phyloP scores from a whole-genome alignment of 805 yeast genomes.

The Yamadazyma laniorum region DNA sequence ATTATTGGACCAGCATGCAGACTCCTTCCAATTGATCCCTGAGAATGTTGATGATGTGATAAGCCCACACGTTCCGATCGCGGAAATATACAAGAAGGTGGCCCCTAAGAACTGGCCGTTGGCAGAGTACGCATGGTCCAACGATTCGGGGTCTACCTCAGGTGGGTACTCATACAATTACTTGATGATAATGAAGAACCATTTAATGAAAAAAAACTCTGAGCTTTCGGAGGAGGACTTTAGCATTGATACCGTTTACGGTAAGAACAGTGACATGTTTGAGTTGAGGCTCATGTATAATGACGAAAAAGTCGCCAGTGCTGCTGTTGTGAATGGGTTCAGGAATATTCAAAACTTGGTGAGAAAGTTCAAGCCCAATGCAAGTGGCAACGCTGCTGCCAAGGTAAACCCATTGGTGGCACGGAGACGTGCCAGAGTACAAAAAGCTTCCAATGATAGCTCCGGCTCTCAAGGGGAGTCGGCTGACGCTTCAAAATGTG shows the following conservation, averaged over 20 bases:
- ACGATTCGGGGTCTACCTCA: slow-evolving; percentile 75
- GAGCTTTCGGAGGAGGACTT: slow-evolving; percentile 18
- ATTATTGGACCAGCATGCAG: slow-evolving; percentile 55
- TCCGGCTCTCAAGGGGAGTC: slow-evolving; percentile 17
- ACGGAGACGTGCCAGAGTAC: slow-evolving; percentile 42
- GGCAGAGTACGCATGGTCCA: slow-evolving; percentile 61
- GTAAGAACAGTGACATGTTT: slow-evolving; percentile 74
- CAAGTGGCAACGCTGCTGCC: slow-evolving; percentile 1
- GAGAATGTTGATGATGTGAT: slow-evolving; percentile 12
- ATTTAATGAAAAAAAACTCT: slow-evolving; percentile 19
- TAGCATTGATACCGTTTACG: slow-evolving; percentile 44
- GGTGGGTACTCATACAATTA: slow-evolving; percentile 88
- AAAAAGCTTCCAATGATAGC: slow-evolving; percentile 16
- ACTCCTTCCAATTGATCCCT: slow-evolving; percentile 33
- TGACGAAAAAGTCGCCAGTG: slow-evolving; percentile 45
- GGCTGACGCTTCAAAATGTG: slow-evolving; percentile 67
- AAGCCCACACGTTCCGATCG: slow-evolving; percentile 10
- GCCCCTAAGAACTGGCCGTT: slow-evolving; percentile 68
- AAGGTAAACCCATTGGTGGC: slow-evolving; percentile 41
- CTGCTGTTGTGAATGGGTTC: slow-evolving; percentile 80
- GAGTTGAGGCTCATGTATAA: slow-evolving; percentile 59
- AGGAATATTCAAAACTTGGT: slow-evolving; percentile 92
- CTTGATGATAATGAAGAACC: slow-evolving; percentile 39
- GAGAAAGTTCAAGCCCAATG: slow-evolving; percentile 60
- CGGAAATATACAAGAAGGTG: slow-evolving; percentile 22